phyloP scores from a whole-genome alignment of 371 early-diverging fungal genomes.

The Saksenaea oblongispora region DNA sequence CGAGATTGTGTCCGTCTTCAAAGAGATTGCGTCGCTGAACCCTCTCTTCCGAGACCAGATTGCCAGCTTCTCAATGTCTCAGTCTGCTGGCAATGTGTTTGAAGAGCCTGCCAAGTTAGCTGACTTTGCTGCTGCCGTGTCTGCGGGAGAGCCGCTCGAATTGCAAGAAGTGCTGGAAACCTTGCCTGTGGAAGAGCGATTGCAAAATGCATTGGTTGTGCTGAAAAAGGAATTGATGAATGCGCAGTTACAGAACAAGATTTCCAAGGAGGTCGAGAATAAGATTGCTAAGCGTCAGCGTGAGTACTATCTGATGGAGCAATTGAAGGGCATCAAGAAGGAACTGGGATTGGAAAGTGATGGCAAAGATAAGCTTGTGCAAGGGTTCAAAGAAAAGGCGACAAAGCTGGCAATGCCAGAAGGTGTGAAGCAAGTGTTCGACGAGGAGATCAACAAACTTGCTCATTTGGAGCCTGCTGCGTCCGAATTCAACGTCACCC shows the following conservation, averaged over 20 bases:
- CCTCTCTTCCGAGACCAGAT: constrained; percentile 97
- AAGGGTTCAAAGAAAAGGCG: constrained; percentile 87
- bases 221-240: constrained; percentile 96
- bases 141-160: constrained; percentile 88
- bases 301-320: constrained; percentile 98
- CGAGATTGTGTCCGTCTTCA: constrained; percentile 93
- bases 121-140: constrained; percentile 96
- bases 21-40: constrained; percentile 92
- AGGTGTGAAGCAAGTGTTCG: constrained; percentile 90
- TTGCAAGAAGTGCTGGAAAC: constrained; percentile 91
- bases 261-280: constrained; percentile 93
- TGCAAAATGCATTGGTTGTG: constrained; percentile 88
- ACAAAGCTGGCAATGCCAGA: constrained; percentile 86
- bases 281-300: constrained; percentile 95
- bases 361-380: constrained; percentile 95
- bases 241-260: constrained; percentile 94
- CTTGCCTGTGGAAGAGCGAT: constrained; percentile 85
- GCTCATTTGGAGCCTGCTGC: constrained; percentile 94
- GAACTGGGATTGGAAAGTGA: constrained; percentile 96
- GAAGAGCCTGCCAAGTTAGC: constrained; percentile 93
- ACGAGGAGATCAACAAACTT: constrained; percentile 94
- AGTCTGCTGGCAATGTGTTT: constrained; percentile 93
- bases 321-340: constrained; percentile 97
- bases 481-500: constrained; percentile 95
- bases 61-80: constrained; percentile 91